phyloP scores from a whole-genome alignment of 2,329 filamentous ascomycete species.

The Phialocephala subalpina region DNA sequence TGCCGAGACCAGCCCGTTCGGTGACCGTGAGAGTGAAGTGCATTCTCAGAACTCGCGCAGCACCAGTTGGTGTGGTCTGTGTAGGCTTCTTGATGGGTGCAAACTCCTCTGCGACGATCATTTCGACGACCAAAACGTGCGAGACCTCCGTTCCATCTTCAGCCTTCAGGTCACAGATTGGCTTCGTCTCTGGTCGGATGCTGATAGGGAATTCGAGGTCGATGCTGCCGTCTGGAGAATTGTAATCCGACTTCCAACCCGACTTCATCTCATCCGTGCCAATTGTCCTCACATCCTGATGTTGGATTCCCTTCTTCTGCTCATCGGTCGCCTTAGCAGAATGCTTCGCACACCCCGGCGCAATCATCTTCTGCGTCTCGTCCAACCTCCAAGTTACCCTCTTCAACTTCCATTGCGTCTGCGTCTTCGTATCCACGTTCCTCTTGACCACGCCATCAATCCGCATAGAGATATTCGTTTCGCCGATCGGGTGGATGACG shows the following conservation, averaged over 20 bases:
- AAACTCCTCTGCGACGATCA: slow-evolving; percentile 94
- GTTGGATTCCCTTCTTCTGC: slow-evolving; percentile 71
- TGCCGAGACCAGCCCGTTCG: slow-evolving; percentile 90
- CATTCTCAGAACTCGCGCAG: slow-evolving; percentile 90
- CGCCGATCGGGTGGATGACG: slow-evolving; percentile 85
- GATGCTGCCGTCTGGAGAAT: slow-evolving; percentile 73
- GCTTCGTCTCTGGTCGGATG: slow-evolving; percentile 64
- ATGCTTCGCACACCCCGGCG: slow-evolving; percentile 83
- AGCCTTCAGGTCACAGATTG: slow-evolving; percentile 80
- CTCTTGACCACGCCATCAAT: slow-evolving; percentile 84
- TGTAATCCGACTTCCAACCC: slow-evolving; percentile 85
- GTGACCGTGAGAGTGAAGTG: slow-evolving; percentile 87
- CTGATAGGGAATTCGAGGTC: slow-evolving; percentile 80
- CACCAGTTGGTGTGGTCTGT: slow-evolving; percentile 84
- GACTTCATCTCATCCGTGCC: slow-evolving; percentile 82
- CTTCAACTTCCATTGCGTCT: slow-evolving; percentile 85
- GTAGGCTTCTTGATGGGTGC: slow-evolving; percentile 71
- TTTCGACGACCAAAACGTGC: slow-evolving; percentile 88
- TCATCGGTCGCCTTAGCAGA: slow-evolving; percentile 57
- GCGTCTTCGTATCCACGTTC: slow-evolving; percentile 73
- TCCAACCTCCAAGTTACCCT: slow-evolving; percentile 94
- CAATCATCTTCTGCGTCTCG: slow-evolving; percentile 81
- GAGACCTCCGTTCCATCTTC: slow-evolving; percentile 79
- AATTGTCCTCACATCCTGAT: slow-evolving; percentile 79
- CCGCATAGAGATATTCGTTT: slow-evolving; percentile 80